phyloP scores from a whole-genome alignment of 371 early-diverging fungal species.

The Synchytrium microbalum region DNA sequence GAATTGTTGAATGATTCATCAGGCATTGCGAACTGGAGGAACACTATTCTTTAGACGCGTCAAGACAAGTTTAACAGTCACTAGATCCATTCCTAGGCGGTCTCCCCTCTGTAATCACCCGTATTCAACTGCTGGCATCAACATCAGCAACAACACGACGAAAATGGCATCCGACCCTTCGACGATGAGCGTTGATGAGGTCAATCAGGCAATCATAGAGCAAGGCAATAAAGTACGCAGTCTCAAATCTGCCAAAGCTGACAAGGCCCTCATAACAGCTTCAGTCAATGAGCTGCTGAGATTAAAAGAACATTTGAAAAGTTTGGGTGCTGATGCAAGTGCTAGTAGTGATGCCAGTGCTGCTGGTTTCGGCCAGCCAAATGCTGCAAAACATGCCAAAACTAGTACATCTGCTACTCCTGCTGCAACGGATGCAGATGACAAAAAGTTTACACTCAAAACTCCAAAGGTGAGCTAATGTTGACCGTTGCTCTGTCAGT shows the following conservation, averaged over 20 bases:
- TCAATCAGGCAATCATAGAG: background rate
- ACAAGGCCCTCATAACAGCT: background rate
- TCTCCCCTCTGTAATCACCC: too few relatives aligned
- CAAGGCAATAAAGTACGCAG: background rate
- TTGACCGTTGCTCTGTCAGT: too few relatives aligned
- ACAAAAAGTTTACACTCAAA: slow-evolving; percentile 2
- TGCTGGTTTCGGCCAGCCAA: too few relatives aligned
- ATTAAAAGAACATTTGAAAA: background rate
- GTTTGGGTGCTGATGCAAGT: background rate
- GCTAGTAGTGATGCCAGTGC: background rate
- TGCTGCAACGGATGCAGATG: background rate
- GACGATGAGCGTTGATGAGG: background rate
- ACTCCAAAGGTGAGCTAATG: background rate
- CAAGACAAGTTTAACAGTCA: too few relatives aligned
- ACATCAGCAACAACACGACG: too few relatives aligned
- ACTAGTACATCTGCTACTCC: too few relatives aligned
- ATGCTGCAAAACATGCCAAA: background rate
- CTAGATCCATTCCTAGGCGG: too few relatives aligned
- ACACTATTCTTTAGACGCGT: too few relatives aligned
- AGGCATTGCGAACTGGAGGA: too few relatives aligned
- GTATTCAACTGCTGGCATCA: too few relatives aligned
- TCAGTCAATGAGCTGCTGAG: background rate
- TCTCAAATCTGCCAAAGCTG: background rate
- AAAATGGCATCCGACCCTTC: too few relatives aligned
- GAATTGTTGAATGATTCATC: too few relatives aligned